Percentiles rank a stretch among this genome's conserved stretches.
phyloP scores from a whole-genome alignment of 495 filamentous ascomycete genomes.

The Neurospora sp. region DNA sequence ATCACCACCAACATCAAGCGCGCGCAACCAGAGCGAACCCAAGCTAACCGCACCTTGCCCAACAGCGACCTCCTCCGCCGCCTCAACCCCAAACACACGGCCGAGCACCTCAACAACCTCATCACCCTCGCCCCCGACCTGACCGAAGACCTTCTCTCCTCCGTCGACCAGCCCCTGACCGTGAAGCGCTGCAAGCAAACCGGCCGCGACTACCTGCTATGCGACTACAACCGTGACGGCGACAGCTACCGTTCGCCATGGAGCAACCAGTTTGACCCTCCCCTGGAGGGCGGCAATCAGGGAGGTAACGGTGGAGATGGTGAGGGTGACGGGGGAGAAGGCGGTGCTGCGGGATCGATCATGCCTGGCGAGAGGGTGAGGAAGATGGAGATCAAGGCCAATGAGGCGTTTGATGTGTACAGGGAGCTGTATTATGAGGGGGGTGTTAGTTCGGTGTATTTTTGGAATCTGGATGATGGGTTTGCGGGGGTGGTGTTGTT shows the following conservation, averaged over 20 bases:
- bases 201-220: conserved; percentile 91
- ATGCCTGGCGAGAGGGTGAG: conserved; percentile 78
- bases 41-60: not conserved
- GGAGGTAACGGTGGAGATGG: conserved; percentile 29
- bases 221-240: conserved; percentile 99
- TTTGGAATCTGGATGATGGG: conserved; percentile 98
- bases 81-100: conserved; percentile 84
- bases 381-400: conserved; percentile 85
- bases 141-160: conserved; percentile 94
- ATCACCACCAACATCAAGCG: conserved; percentile 1
- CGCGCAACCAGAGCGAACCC: not conserved
- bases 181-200: conserved; percentile 77
- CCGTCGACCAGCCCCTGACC: conserved; percentile 89
- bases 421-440: conserved; percentile 97
- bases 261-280: conserved; percentile 96
- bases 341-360: conserved; percentile 43
- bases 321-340: conserved; percentile 30
- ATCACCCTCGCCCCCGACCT: conserved; percentile 81
- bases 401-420: conserved; percentile 96
- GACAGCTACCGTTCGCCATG: conserved; percentile 95
- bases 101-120: conserved; percentile 72
- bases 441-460: conserved; percentile 88
- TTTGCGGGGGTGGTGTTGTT: conserved; percentile 93
- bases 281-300: conserved; percentile 42
- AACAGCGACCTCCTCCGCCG: conserved; percentile 93